Evolutionary conservation across 208 protist genomes (phyloP).

Genomic region (Leishmania tropica): DNA sequence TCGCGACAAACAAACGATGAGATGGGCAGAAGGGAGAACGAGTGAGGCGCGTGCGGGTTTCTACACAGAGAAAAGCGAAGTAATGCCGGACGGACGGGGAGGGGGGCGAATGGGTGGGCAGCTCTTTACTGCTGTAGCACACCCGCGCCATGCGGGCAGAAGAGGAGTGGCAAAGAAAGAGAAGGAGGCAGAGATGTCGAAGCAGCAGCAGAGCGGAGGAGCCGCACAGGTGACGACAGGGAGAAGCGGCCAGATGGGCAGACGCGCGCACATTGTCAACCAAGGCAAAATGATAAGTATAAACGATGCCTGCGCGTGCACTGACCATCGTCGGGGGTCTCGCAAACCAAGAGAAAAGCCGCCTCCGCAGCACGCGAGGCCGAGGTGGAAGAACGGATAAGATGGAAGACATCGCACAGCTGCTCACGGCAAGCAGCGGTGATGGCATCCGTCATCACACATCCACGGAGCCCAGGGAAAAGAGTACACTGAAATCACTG

Average conservation of each 20-base stretch:
- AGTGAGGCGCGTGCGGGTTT: not conserved
- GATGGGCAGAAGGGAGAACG: not conserved
- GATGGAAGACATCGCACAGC: not conserved
- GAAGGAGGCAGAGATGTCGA: not conserved
- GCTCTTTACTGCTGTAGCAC: not conserved
- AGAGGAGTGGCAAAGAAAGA: not conserved
- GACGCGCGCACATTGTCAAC: not conserved
- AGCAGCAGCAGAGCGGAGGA: not conserved
- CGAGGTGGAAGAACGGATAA: not conserved
- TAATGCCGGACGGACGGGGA: not conserved
- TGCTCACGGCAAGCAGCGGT: not conserved
- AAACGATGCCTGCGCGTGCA: not conserved
- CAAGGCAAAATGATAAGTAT: slow-evolving; percentile 13
- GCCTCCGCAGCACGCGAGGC: not conserved
- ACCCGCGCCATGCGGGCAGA: not conserved
- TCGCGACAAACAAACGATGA: not conserved
- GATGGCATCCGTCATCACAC: not conserved
- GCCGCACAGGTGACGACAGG: not conserved
- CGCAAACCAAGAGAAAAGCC: not conserved
- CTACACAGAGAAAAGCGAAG: not conserved
- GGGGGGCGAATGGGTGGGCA: not conserved
- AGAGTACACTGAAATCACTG: slow-evolving; percentile 2
- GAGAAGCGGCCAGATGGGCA: not conserved
- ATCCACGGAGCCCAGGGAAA: not conserved
- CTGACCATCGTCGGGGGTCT: not conserved